Conservation (phyloP, 768 basidiomycete genomes). For the Lactarius sp. region DNA sequence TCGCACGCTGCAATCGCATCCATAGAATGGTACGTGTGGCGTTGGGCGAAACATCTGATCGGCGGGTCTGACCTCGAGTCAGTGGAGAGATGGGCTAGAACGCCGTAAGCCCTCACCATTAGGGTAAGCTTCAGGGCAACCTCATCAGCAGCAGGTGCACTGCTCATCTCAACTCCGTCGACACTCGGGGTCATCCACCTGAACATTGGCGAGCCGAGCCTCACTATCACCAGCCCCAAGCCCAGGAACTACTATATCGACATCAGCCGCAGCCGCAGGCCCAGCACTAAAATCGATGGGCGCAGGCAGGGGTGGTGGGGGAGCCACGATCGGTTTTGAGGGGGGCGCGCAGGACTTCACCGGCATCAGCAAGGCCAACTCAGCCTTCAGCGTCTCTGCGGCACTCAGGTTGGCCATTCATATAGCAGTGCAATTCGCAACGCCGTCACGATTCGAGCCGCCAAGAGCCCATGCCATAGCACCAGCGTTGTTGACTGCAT, state of each 20-base stretch:
- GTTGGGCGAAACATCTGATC: slow-evolving; percentile 86
- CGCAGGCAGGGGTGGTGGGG: slow-evolving; percentile 12
- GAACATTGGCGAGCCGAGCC: neutral
- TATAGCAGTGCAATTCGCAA: slow-evolving; percentile 83
- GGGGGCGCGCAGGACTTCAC: slow-evolving; percentile 37
- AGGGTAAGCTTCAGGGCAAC: slow-evolving; percentile 62
- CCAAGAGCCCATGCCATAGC: slow-evolving; percentile 68
- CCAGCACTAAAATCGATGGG: slow-evolving; percentile 28
- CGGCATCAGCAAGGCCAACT: slow-evolving; percentile 57
- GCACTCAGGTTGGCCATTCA: slow-evolving; percentile 97
- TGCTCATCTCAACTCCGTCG: slow-evolving; percentile 13
- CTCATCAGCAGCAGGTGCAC: slow-evolving; percentile 22
- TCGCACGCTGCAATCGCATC: slow-evolving; percentile 89
- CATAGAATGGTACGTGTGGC: slow-evolving; percentile 74
- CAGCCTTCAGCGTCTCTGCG: slow-evolving; percentile 88
- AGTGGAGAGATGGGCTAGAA: neutral
- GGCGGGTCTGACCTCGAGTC: slow-evolving; percentile 61
- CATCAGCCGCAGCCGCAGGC: slow-evolving; percentile 22
- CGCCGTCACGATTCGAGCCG: slow-evolving; percentile 86
- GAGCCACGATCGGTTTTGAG: slow-evolving; percentile 24
- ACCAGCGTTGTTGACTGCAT: slow-evolving; percentile 53
- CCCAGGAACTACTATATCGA: no score
- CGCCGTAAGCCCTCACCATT: slow-evolving; percentile 47
- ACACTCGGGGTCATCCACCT: slow-evolving; percentile 5
- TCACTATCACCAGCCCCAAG: no score